Evolutionary conservation across 768 basidiomycete species (phyloP).

Genomic region (Paxillus ammoniavirescens): DNA sequence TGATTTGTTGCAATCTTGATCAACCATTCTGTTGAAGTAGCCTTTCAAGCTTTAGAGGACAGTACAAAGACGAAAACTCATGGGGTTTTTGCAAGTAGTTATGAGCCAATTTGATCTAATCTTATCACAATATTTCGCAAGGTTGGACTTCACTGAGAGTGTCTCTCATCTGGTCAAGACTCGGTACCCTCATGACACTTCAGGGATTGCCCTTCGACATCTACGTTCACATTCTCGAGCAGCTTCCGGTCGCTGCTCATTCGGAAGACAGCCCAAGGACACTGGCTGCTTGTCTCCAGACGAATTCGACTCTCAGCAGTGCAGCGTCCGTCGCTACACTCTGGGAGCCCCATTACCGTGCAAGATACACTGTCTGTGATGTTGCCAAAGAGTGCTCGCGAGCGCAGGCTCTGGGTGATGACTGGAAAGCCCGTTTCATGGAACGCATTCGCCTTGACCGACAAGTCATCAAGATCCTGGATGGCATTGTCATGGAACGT

Average conservation of each 20-base stretch:
- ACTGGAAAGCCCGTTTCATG: slow-evolving; percentile 49
- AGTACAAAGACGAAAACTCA: too few relatives aligned
- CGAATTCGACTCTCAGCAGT: slow-evolving; percentile 39
- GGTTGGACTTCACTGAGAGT: too few relatives aligned
- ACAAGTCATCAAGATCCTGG: slow-evolving; percentile 39
- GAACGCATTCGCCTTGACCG: slow-evolving; percentile 45
- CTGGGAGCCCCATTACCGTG: slow-evolving; percentile 54
- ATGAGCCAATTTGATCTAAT: too few relatives aligned
- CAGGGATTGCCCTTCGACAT: slow-evolving; percentile 34
- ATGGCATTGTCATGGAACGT: slow-evolving; percentile 38
- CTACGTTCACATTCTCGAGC: slow-evolving; percentile 35
- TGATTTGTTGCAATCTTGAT: neutral
- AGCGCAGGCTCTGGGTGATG: slow-evolving; percentile 22
- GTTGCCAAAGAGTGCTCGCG: slow-evolving; percentile 37
- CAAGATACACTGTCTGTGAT: slow-evolving; percentile 45
- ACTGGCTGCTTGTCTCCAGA: slow-evolving; percentile 39
- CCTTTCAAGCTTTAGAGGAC: too few relatives aligned
- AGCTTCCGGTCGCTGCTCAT: slow-evolving; percentile 27
- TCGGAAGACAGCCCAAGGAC: slow-evolving; percentile 29
- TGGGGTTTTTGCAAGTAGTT: too few relatives aligned
- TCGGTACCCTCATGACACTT: slow-evolving; percentile 14
- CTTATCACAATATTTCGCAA: too few relatives aligned
- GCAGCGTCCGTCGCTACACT: slow-evolving; percentile 41
- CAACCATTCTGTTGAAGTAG: too few relatives aligned
- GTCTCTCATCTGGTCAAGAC: neutral